phyloP scores from a whole-genome alignment of 2,329 filamentous ascomycete genomes.

The Colletotrichum sp. region DNA sequence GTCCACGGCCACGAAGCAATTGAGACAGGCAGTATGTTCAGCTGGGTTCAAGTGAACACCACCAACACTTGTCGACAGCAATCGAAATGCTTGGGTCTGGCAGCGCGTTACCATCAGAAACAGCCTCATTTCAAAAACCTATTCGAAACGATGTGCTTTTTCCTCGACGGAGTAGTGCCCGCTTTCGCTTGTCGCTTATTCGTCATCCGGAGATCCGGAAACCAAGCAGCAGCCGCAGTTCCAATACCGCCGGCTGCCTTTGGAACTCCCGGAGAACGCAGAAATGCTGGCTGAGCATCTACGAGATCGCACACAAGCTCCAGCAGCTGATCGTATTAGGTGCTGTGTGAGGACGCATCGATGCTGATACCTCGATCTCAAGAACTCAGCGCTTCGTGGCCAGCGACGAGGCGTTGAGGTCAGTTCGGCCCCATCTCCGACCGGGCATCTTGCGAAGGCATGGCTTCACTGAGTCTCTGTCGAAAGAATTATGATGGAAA shows the following conservation, averaged over 20 bases:
- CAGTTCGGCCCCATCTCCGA: neutral
- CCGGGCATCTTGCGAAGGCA: neutral
- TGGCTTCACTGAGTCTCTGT: neutral
- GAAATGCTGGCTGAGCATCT: neutral
- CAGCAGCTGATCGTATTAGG: accelerated
- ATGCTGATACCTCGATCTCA: neutral
- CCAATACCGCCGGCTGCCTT: neutral
- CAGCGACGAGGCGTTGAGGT: neutral
- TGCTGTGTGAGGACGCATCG: neutral
- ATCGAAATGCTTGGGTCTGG: neutral
- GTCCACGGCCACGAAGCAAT: neutral
- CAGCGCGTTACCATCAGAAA: neutral
- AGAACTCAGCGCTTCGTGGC: neutral
- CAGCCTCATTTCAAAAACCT: neutral
- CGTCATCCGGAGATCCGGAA: neutral
- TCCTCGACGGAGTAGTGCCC: neutral
- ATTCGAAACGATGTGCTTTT: neutral
- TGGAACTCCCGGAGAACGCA: neutral
- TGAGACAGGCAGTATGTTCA: neutral
- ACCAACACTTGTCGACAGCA: neutral
- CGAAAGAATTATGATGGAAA: neutral
- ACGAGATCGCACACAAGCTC: neutral
- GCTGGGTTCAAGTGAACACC: neutral
- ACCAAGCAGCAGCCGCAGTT: neutral
- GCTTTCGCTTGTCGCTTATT: neutral